Conservation (phyloP, 1,139 yeast genomes). For the Ashbya aceris region DNA sequence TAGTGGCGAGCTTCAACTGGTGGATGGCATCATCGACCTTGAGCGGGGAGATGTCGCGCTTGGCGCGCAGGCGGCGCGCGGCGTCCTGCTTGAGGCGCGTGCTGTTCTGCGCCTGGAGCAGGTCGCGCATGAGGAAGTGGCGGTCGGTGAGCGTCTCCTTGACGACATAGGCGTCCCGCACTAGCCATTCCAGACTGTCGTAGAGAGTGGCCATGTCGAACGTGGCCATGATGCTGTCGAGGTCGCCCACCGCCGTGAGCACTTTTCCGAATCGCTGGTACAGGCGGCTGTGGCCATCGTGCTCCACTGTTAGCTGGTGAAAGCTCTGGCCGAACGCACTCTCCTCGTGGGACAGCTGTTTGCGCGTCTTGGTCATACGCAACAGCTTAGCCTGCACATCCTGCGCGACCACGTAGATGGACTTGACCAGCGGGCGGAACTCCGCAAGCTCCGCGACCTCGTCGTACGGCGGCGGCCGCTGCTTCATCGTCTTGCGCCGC, state of each 20-base stretch:
- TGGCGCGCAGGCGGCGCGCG: conserved; percentile 67
- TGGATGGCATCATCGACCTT: conserved; percentile 87
- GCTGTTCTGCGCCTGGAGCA: conserved; percentile 66
- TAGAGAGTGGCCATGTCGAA: conserved; percentile 68
- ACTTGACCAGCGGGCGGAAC: conserved; percentile 78
- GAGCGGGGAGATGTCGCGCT: conserved; percentile 70
- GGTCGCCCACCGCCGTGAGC: conserved; percentile 62
- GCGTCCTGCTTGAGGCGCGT: conserved; percentile 62
- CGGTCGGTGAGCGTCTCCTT: conserved; percentile 91
- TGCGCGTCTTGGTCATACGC: conserved; percentile 44
- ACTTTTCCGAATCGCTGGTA: conserved; percentile 75
- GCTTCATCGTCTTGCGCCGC: conserved; percentile 81
- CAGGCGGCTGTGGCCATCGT: conserved; percentile 43
- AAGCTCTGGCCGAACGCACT: conserved; percentile 60
- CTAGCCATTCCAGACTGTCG: conserved; percentile 58
- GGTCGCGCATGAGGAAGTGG: conserved; percentile 84
- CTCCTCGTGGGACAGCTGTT: conserved; percentile 46
- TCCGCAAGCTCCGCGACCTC: conserved; percentile 71
- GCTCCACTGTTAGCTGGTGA: conserved; percentile 28
- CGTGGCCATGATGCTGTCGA: conserved; percentile 63
- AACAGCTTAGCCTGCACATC: conserved; percentile 51
- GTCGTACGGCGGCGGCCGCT: conserved; percentile 85
- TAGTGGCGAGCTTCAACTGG: conserved; percentile 71
- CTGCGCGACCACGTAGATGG: conserved; percentile 53
- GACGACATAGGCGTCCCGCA: conserved; percentile 73